Conservation (phyloP, 2,329 filamentous ascomycete genomes). For the Ophiostoma piceae region DNA sequence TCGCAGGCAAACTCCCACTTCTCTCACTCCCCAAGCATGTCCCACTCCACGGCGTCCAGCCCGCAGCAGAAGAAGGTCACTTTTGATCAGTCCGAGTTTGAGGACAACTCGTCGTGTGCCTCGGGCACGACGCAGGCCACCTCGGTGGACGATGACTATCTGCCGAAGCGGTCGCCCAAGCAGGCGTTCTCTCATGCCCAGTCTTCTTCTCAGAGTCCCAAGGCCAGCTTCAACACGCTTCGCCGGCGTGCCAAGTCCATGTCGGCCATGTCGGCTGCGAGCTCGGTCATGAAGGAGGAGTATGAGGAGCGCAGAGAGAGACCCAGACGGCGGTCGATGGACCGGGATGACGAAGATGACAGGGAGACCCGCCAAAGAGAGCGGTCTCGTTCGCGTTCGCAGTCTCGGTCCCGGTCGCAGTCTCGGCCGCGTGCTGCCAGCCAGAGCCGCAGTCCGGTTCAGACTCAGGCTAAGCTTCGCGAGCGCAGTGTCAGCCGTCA, state of each 20-base stretch:
- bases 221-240: neutral
- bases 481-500: neutral
- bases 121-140: slow-evolving; percentile 27
- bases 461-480: neutral
- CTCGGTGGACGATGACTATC: slow-evolving; percentile 22
- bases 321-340: neutral
- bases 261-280: slow-evolving; percentile 3
- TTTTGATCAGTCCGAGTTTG: slow-evolving; percentile 22
- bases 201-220: neutral
- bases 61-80: slow-evolving; percentile 18
- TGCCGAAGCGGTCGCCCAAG: slow-evolving; percentile 9
- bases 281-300: neutral
- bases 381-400: neutral
- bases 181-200: neutral
- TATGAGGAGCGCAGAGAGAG: neutral
- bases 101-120: slow-evolving; percentile 22
- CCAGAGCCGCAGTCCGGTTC: neutral
- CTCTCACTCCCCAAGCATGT: neutral
- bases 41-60: neutral
- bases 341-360: neutral
- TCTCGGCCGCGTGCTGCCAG: neutral
- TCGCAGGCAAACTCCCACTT: neutral
- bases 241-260: slow-evolving; percentile 10
- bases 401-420: neutral
- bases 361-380: neutral